phyloP scores from a whole-genome alignment of 139 green algal genomes.

The Micractinium sp. region DNA sequence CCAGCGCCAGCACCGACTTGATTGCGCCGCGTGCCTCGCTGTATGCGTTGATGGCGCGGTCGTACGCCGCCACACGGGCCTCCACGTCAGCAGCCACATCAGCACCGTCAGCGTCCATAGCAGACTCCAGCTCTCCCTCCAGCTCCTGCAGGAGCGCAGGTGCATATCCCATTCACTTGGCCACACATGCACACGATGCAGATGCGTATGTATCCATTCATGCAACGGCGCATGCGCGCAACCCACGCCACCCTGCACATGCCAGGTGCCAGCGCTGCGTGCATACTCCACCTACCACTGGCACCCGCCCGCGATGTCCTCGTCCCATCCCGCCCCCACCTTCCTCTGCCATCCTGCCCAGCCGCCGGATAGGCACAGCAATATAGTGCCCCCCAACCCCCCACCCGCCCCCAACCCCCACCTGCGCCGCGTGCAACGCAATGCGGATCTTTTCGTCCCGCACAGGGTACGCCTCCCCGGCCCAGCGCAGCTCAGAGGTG shows the following conservation, averaged over 20 bases:
- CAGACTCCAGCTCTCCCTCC: slow-evolving; percentile 35
- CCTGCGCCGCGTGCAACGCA: slow-evolving; percentile 51
- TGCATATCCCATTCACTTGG: not conserved
- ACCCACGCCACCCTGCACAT: no score
- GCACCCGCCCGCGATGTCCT: no score
- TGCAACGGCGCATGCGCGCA: no score
- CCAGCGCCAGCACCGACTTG: slow-evolving; percentile 33
- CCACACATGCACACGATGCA: not conserved
- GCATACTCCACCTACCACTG: no score
- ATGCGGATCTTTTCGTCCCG: slow-evolving; percentile 61
- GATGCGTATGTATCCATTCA: not conserved
- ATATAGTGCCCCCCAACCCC: not conserved
- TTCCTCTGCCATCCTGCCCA: no score
- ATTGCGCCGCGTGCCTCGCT: slow-evolving; percentile 33
- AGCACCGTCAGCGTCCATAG: slow-evolving; percentile 41
- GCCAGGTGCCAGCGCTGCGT: no score
- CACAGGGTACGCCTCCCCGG: slow-evolving; percentile 58
- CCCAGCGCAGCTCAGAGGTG: slow-evolving; percentile 70
- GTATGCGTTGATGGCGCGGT: slow-evolving; percentile 65
- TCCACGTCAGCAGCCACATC: slow-evolving; percentile 49
- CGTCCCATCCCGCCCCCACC: no score
- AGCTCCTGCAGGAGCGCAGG: slow-evolving; percentile 49
- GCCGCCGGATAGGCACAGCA: no score
- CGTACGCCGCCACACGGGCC: slow-evolving; percentile 59
- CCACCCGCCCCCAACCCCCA: not conserved